Base-by-base conservation (phyloP, 169 alveolate species). In the Plasmodium vinckei region DNA sequence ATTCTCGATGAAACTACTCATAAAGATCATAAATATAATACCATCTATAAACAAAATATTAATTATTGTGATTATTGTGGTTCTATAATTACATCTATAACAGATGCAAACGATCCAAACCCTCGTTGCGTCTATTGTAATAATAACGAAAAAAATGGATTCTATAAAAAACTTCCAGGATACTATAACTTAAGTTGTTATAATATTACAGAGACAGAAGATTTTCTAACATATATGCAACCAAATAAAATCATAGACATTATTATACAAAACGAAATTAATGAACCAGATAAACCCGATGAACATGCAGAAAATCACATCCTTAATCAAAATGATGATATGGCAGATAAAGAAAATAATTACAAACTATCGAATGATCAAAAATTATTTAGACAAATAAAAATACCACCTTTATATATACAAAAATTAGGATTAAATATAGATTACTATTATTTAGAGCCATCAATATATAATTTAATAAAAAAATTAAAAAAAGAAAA, bases 171-270 rank as follows among this genome's bases (percentile, higher is more conserved):
- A 19, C 56, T 79, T 9, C 89, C 89, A 1, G 10, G 67, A 12
- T 79, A 79, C 23, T 79, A 79, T 53, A 64, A 65, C 23, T 42
- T 79, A 39, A 65, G 33, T 12, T 79, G 79, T 19, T 49, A 79
- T 5, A 79, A 63, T 53, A 51, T 79, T 5, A 79, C 33, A 79
- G 44, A 46, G 1, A 39, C 60, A 6, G 9, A 79, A 21, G 70
- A 79, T 33, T 79, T 79, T 46, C 54, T 79, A 10, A 65, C 44
- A 47, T 79, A 79, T 53, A 65, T 79, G 79, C 82, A 79, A 54
- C 89, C 89, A 10, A 61, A 54, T 42, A 25, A 75, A 61, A 75
- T 75, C n/a, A n/a, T 75, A 25, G 88, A 75, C 25, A 75, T 75
- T 33, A 75, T 75, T 2, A 56, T 25, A 13, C 9, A 64, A 10